phyloP scores from a whole-genome alignment of 2,329 filamentous ascomycete genomes.

The Fusarium papillatum region DNA sequence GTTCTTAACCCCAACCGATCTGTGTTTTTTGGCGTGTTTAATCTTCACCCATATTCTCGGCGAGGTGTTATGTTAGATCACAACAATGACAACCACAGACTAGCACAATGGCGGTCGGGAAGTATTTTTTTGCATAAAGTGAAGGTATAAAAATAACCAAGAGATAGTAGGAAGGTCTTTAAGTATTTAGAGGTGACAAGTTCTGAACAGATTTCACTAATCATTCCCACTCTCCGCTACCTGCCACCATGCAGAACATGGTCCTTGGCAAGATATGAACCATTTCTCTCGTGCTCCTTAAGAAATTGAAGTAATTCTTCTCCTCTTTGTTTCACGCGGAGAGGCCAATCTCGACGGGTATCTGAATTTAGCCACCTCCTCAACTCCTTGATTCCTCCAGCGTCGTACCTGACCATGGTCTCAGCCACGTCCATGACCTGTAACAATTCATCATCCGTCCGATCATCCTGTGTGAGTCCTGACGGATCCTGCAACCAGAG shows the following conservation, averaged over 20 bases:
- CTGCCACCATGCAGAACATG: neutral
- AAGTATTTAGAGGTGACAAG: no score
- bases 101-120: no score
- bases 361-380: neutral
- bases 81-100: no score
- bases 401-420: neutral
- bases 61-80: no score
- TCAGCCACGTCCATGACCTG: neutral
- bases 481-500: neutral
- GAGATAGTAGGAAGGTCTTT: no score
- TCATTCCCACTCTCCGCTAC: neutral
- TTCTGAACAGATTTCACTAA: no score
- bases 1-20: neutral
- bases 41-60: neutral
- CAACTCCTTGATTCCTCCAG: neutral
- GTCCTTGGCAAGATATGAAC: neutral
- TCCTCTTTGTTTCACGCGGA: neutral
- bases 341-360: neutral
- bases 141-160: no score
- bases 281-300: neutral
- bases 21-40: neutral
- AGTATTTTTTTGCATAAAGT: no score
- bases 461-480: neutral
- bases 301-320: neutral
- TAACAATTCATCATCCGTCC: neutral